phyloP scores from a whole-genome alignment of 2,329 filamentous ascomycete species.

The Aspergillus awamori region DNA sequence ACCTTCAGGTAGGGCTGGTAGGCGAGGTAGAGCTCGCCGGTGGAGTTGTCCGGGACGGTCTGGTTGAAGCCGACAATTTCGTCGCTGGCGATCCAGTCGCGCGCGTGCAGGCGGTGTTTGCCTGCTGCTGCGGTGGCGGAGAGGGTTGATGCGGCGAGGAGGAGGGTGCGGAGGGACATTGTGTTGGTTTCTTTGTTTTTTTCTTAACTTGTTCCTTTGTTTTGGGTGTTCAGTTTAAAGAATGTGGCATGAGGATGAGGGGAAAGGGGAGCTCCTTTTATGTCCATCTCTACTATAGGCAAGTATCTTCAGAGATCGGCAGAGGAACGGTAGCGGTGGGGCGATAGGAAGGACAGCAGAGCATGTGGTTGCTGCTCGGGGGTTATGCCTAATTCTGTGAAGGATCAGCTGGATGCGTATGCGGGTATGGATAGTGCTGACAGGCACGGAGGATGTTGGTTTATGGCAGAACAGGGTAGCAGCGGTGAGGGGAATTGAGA shows the following conservation, averaged over 20 bases:
- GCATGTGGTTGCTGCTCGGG: too few relatives aligned
- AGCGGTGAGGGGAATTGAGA: too few relatives aligned
- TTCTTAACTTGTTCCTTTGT: not conserved
- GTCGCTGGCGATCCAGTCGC: slow-evolving; percentile 50
- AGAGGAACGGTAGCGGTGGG: too few relatives aligned
- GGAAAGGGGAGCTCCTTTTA: too few relatives aligned
- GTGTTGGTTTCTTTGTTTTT: not conserved
- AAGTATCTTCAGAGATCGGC: too few relatives aligned
- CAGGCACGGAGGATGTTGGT: too few relatives aligned
- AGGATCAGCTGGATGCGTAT: too few relatives aligned
- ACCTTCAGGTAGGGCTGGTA: slow-evolving; percentile 62
- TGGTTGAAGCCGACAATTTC: slow-evolving; percentile 58
- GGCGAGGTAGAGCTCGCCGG: slow-evolving; percentile 55
- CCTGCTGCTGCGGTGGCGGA: not conserved
- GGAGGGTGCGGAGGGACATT: slow-evolving; percentile 13
- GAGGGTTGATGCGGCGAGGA: slow-evolving; percentile 10
- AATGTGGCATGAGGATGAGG: not conserved
- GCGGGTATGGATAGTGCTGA: too few relatives aligned
- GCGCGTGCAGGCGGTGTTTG: slow-evolving; percentile 17
- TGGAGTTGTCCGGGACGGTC: slow-evolving; percentile 53
- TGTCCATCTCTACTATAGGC: too few relatives aligned
- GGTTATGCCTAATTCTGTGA: too few relatives aligned
- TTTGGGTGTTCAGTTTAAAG: not conserved
- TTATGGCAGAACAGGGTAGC: too few relatives aligned
- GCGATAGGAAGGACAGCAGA: too few relatives aligned